Base-by-base conservation (phyloP, 805 yeast species). In the Nakazawaea populi region DNA sequence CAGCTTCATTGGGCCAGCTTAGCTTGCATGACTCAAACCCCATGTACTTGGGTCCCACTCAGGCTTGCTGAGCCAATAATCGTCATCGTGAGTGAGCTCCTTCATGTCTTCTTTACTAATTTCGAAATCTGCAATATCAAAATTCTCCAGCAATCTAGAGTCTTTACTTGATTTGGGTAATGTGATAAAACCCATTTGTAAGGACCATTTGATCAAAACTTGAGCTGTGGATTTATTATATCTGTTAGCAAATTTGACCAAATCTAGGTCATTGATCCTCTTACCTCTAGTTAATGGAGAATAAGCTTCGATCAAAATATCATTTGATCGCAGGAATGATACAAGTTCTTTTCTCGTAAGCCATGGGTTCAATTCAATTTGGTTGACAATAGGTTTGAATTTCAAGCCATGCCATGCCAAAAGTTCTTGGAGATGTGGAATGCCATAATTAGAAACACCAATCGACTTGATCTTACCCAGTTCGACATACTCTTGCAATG, bases 371-470 rank as follows among this genome's bases (percentile, higher is more conserved):
- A 75, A 60, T 54, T 77, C 82, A 49, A 78, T 66, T 59, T 79
- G 82, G 60, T 77, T 76, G 12, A 75, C 70, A 1, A 67, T 76
- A 0, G 82, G 82, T 56, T 53, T 62, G 53, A 64, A 60, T 48
- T 65, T 67, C 40, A 81, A 66, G 3, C 69, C 77, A 9, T 65
- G 65, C 73, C 79, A 76, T 5, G 60, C 60, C 38, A 76, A 59
- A 28, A 84, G 63, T 62, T 83, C 86, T 57, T 79, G 65, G 30
- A 83, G 58, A 59, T 83, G 87, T 45, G 72, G 71, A 27, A 69
- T 61, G 14, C 86, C 86, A 59, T 73, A 83, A 64, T 83, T 83
- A 36, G 87, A 80, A 8, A 84, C 87, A 27, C 89, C 89, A 50
- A 84, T 77, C 46, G 69, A 69, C 55, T 70, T 73, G 30, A 82